Base-by-base conservation (phyloP, 495 filamentous ascomycete genomes). In the Sabuloglossum arenarium region DNA sequence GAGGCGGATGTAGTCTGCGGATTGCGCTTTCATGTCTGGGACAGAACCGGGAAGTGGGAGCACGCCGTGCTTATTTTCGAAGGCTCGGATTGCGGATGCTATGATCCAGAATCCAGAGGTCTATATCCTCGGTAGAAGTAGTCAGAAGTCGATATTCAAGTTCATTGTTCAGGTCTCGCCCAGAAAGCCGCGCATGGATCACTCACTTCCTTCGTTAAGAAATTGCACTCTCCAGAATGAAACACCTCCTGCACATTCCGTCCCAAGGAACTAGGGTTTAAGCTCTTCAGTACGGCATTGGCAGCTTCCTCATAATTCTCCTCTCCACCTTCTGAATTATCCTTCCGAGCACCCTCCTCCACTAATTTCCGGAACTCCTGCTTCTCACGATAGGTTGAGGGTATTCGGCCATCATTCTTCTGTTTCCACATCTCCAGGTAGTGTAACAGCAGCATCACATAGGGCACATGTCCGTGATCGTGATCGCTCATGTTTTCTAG, bases 21-120 rank as follows among this genome's bases (percentile, higher is more conserved):
- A 94, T 66, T 89, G 79, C 30, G 91, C 87, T 70, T 99, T 99
- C 91, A 99, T 99, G 68, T 99, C 91, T 6, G 91, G 93, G 14
- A 97, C 73, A 21, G 82, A 80, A 47, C 91, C 93, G 1, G 88
- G 84, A 0, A 99, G 70, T 21, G 91, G 91, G 6, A 97, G 76
- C 39, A 79, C 75, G 21, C 72, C 69, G 62, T 94, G 79, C 54
- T 73, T 74, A 12, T 69, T 64, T 63, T 90, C 80, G 69, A 97
- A 99, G 30, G 73, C 60, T 37, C 74, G 75, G 59, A 97, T 74
- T 1, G 89, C 90, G 59, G 81, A 73, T 9, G 88, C 85, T 62
- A 96, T 89, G 58, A 94, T 67, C 91, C 91, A 99, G 71, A 97
- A 99, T 52, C 69, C 67, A 9, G 78, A 70, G 28, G 68, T 68